These are phyloP conservation scores for Xylaria cubensis DNA, from an alignment of 495 filamentous ascomycete species.

Conservation along the genomic window DNA sequence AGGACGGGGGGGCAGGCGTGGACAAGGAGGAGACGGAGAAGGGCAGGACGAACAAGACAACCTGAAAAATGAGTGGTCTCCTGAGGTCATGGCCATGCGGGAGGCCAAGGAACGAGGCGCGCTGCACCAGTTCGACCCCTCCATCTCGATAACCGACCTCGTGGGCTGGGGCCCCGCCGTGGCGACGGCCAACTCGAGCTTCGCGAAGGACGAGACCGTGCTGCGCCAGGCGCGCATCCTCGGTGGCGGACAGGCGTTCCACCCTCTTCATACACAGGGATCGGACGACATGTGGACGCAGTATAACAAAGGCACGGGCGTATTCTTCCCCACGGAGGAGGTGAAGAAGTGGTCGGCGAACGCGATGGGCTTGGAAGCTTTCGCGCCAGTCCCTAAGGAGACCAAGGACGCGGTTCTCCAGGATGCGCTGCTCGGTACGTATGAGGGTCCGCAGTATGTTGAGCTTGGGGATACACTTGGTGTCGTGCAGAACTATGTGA, in stretches of 20 bases:
- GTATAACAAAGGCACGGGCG: constrained; percentile 23
- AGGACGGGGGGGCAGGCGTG: constrained; percentile 6
- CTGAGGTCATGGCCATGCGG: constrained; percentile 26
- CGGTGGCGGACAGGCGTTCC: constrained; percentile 32
- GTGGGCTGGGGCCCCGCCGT: constrained; percentile 35
- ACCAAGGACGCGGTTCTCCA: constrained; percentile 49
- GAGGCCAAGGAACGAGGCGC: constrained; percentile 28
- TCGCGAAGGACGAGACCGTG: constrained; percentile 32
- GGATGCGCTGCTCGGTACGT: constrained; percentile 49
- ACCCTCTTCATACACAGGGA: constrained; percentile 9
- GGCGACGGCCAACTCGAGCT: constrained; percentile 17
- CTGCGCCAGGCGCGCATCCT: constrained; percentile 38
- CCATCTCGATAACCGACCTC: constrained; percentile 28
- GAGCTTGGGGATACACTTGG: constrained; percentile 42
- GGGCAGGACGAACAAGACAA: background rate
- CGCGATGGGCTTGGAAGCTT: constrained; percentile 28
- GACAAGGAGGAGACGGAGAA: background rate
- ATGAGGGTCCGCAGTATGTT: constrained; percentile 42
- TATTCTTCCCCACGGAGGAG: constrained; percentile 33
- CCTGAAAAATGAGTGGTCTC: background rate
- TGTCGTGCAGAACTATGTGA: constrained; percentile 44
- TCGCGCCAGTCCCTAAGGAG: constrained; percentile 29
- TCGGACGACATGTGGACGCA: background rate
- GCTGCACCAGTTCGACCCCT: constrained; percentile 30
- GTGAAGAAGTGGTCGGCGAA: constrained; percentile 21